Evolutionary conservation across 2,329 filamentous ascomycete genomes (phyloP).

Genomic region (Trichoderma lentiforme): DNA sequence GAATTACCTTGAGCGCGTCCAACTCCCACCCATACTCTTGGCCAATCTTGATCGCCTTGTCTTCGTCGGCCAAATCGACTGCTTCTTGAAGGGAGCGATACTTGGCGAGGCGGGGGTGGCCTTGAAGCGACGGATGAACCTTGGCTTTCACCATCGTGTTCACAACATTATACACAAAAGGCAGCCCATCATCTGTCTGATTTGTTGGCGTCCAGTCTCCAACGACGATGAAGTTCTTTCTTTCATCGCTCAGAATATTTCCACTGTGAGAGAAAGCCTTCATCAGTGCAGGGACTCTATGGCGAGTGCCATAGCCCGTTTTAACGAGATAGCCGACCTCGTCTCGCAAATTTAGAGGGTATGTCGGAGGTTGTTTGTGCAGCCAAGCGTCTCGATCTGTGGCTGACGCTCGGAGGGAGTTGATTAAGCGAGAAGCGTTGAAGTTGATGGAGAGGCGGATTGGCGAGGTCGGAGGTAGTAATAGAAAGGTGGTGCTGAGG

Average conservation of each 20-base stretch:
- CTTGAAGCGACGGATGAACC: constrained; percentile 26
- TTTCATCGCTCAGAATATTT: constrained; percentile 35
- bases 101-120: constrained; percentile 38
- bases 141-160: constrained; percentile 34
- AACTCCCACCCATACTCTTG: constrained; percentile 46
- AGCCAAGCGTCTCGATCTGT: constrained; percentile 42
- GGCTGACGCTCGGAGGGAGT: constrained; percentile 29
- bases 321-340: constrained; percentile 54
- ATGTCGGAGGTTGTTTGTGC: constrained; percentile 32
- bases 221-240: constrained; percentile 46
- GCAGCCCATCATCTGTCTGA: constrained; percentile 30
- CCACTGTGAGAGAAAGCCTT: constrained; percentile 38
- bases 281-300: constrained; percentile 46
- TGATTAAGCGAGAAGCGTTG: constrained; percentile 33
- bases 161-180: constrained; percentile 40
- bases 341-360: constrained; percentile 42
- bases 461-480: constrained; percentile 34
- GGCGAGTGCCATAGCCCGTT: constrained; percentile 53
- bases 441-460: constrained; percentile 35
- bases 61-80: constrained; percentile 37
- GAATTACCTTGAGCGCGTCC: constrained; percentile 47
- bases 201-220: constrained; percentile 47
- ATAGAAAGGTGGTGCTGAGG: constrained; percentile 27
- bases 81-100: constrained; percentile 40
- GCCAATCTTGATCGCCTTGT: constrained; percentile 37